These are phyloP conservation scores for Metahyphopichia silvanorum DNA, from an alignment of 805 yeast species.

Conservation along the genomic window DNA sequence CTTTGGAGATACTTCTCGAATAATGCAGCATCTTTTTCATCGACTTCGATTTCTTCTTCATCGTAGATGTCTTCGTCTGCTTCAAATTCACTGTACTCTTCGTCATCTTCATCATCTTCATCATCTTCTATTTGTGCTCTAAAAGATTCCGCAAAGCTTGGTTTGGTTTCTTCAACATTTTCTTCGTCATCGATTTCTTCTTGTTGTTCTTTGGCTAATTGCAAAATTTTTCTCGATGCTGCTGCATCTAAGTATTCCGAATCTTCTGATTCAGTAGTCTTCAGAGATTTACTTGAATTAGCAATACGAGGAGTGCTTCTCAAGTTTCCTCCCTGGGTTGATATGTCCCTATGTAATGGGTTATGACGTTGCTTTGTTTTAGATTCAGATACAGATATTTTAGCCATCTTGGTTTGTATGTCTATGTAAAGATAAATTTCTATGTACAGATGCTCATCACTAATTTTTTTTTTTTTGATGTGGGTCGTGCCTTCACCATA, in stretches of 20 bases:
- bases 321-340: constrained; percentile 71
- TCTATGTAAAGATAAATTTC: too few relatives aligned
- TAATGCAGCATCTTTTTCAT: constrained; percentile 79
- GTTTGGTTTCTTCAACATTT: constrained; percentile 17
- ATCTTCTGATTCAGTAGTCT: constrained; percentile 43
- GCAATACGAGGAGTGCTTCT: constrained; percentile 39
- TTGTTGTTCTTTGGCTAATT: constrained; percentile 89
- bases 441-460: not conserved
- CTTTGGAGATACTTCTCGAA: constrained; percentile 71
- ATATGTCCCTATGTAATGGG: constrained; percentile 75
- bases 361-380: constrained; percentile 69
- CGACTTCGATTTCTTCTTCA: constrained; percentile 63
- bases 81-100: constrained; percentile 50
- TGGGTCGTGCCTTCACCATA: too few relatives aligned
- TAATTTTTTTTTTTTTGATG: not conserved
- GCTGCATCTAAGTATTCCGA: constrained; percentile 76
- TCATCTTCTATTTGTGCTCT: constrained; percentile 17
- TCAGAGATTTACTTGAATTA: constrained; percentile 28
- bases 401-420: too few relatives aligned
- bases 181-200: constrained; percentile 72
- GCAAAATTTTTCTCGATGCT: constrained; percentile 79
- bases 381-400: constrained; percentile 48
- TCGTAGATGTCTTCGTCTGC: constrained; percentile 44
- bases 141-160: constrained; percentile 19
- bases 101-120: constrained; percentile 30